Evolutionary conservation across 2,329 filamentous ascomycete species (phyloP), one percentile per base, ranked within the genome.

Genomic region (Alternaria alternata): DNA sequence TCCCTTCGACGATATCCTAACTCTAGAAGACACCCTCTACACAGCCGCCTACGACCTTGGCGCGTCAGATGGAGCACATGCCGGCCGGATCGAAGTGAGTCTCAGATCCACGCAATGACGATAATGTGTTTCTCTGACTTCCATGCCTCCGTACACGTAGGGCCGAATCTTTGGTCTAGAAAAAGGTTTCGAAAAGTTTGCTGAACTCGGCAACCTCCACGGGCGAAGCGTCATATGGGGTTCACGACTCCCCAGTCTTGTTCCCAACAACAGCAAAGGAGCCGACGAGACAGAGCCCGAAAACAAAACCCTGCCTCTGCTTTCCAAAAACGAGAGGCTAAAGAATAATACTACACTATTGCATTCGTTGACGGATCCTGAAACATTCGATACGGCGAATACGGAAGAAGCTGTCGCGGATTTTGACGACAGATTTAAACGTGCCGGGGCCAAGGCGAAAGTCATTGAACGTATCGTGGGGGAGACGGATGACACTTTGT

Each of bases 151-250:
- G 28, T 30, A 11, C 28, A 11, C 0, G 28, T 1, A 30, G 28
- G 95, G 95, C 62, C 91, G 93, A 52, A 87, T 93, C 20, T 93
- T 98, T 75, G 95, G 94, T 0, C 87, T 98, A 42, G 91, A 96
- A 76, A 95, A 94, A 66, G 94, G 94, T 0, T 98, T 95, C 70
- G 92, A 97, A 71, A 98, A 97, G 80, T 97, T 96, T 73, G 75
- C 91, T 42, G 89, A 93, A 63, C 87, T 93, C 77, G 94, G 94
- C 3, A 85, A 86, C 59, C 80, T 98, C 32, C 90, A 94, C 69
- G 92, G 93, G 44, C 89, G 88, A 71, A 88, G 92, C 14, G 81
- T 91, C 24, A 84, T 98, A n/a, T 98, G 94, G 94, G 88, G 89
- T 12, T 91, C 91, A 61, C 85, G 93, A 54, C 28, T 93, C 11